Percentiles rank a stretch among this genome's conserved stretches.
These are phyloP conservation scores for Selenicereus undatus DNA, from an alignment of 148 eudicot species.

Conservation along the genomic window DNA sequence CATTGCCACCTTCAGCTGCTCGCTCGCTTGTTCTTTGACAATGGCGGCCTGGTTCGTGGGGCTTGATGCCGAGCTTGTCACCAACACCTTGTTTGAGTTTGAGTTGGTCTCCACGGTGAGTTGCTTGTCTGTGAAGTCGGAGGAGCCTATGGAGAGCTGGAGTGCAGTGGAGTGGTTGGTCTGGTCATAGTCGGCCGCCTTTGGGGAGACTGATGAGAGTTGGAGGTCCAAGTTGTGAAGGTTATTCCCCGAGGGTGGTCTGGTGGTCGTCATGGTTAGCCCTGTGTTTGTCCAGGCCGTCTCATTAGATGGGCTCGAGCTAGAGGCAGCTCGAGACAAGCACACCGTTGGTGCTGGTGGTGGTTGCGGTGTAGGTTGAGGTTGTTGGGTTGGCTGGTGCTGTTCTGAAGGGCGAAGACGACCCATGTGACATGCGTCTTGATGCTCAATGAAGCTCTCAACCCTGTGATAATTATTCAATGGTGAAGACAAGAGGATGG, in stretches of 20 bases:
- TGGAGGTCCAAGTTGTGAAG: slow-evolving; percentile 52
- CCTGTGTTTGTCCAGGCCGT: slow-evolving; percentile 14
- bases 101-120: neutral
- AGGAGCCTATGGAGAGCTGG: slow-evolving; percentile 75
- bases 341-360: slow-evolving; percentile 31
- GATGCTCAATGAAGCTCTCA: slow-evolving; percentile 96
- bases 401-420: slow-evolving; percentile 38
- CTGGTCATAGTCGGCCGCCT: slow-evolving; percentile 19
- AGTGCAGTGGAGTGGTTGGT: slow-evolving; percentile 47
- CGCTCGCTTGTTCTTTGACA: slow-evolving; percentile 36
- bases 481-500: slow-evolving; percentile 9
- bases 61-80: neutral
- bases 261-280: neutral
- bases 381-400: slow-evolving; percentile 15
- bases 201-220: slow-evolving; percentile 33
- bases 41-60: slow-evolving; percentile 4
- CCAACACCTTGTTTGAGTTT: neutral
- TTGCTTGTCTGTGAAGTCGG: slow-evolving; percentile 24
- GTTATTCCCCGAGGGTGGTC: neutral
- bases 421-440: slow-evolving; percentile 77
- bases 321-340: slow-evolving; percentile 48
- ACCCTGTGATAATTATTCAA: slow-evolving; percentile 36
- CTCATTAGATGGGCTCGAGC: slow-evolving; percentile 65
- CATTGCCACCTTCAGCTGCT: slow-evolving; percentile 56
- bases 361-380: slow-evolving; percentile 13